Evolutionary conservation across 306 rosid genomes (phyloP), one percentile per base, ranked within the genome.

Genomic region (Rosa persica): DNA sequence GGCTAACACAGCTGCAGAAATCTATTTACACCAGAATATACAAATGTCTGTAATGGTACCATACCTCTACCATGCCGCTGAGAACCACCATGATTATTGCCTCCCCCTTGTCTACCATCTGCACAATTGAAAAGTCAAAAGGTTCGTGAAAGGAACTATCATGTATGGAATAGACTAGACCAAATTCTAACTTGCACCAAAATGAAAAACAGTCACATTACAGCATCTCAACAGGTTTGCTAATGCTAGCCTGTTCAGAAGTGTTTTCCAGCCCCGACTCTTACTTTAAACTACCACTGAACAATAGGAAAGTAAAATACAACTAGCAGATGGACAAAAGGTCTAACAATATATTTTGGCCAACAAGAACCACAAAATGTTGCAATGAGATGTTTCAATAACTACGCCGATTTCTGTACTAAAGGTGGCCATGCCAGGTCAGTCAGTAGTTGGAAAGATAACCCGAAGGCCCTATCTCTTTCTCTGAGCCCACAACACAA

Each of bases 61-160:
- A 69, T 89, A 94, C 98, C 98, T 94, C 89, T 89, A 73, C 92
- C 90, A 51, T 84, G 93, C 70, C 92, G 93, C 81, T 87, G 75
- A 75, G 89, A 82, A 20, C 94, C 92, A 42, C 96, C 96, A 12
- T 91, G 87, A 83, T 89, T 87, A 23, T 85, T 87, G 71, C 86
- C 65, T 82, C 98, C 92, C 75, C 97, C 94, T 48, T 88, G 97
- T 85, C 97, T 88, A 55, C 93, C 90, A 92, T 90, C 98, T 94
- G 89, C 84, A 86, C 62, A 7, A 83, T 54, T 38, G 77, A 70
- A 81, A 75, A 20, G 51, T 38, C 40, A 72, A 40, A 36, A 46
- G 75, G 47, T 48, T n/a, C 55, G 73, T 52, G 36, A n/a, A 20
- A 65, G n/a, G 15, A 75, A 64, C 78, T 79, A 25, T 9, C 27